These are phyloP conservation scores for Akanthomyces muscarius DNA, from an alignment of 2,329 filamentous ascomycete species.

Conservation along the genomic window DNA sequence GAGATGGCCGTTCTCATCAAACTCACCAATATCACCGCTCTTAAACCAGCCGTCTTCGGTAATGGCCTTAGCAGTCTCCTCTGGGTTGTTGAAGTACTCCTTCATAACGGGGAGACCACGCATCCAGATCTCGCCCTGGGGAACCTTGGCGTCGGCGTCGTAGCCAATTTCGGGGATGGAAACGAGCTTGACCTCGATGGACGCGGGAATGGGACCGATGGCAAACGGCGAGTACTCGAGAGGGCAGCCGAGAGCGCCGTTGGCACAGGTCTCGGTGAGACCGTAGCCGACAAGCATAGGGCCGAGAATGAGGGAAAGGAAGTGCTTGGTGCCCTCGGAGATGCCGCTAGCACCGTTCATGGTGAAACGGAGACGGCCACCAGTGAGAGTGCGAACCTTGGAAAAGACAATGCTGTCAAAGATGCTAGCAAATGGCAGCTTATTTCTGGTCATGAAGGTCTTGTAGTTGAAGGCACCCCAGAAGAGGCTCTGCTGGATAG, in stretches of 20 bases:
- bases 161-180: slow-evolving; percentile 89
- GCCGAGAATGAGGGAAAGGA: slow-evolving; percentile 86
- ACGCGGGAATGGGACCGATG: slow-evolving; percentile 73
- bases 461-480: slow-evolving; percentile 61
- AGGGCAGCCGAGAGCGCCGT: slow-evolving; percentile 78
- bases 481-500: slow-evolving; percentile 75
- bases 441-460: slow-evolving; percentile 51
- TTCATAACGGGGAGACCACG: slow-evolving; percentile 70
- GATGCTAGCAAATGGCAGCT: slow-evolving; percentile 62
- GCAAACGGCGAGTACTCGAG: slow-evolving; percentile 75
- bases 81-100: slow-evolving; percentile 79
- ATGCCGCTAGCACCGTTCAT: slow-evolving; percentile 94
- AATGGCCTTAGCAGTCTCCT: slow-evolving; percentile 75
- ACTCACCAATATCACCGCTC: slow-evolving; percentile 93
- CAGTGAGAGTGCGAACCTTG: slow-evolving; percentile 86
- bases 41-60: slow-evolving; percentile 93
- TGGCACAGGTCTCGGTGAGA: slow-evolving; percentile 86
- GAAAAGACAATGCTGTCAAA: slow-evolving; percentile 85
- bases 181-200: slow-evolving; percentile 85
- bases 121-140: slow-evolving; percentile 91
- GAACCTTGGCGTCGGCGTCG: slow-evolving; percentile 65
- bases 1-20: slow-evolving; percentile 73
- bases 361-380: slow-evolving; percentile 80
- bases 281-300: slow-evolving; percentile 96
- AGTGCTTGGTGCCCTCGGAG: slow-evolving; percentile 79